Evolutionary conservation across 1,139 yeast species (phyloP), one percentile per base, ranked within the genome.

Genomic region (Pichia sp.): DNA sequence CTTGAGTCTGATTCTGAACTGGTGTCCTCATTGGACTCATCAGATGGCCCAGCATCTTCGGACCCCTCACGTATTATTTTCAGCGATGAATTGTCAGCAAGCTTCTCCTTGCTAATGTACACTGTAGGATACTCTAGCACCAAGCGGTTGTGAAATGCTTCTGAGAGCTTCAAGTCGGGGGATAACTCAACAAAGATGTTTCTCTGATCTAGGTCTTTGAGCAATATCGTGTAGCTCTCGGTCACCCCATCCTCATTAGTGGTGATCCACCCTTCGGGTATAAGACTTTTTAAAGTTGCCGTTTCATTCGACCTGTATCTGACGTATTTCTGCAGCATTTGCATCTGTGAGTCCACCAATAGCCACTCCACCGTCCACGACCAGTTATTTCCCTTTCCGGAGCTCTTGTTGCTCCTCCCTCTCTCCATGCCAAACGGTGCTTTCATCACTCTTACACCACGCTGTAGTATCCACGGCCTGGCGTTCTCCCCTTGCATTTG

Each of bases 281-380:
- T 41, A 6, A 52, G 15, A 6, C 19, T 16, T n/a, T 30, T 26
- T 8, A 51, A 23, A 5, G 16, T 16, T 6, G 45, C 11, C 1
- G 48, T 16, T 34, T 54, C 57, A 10, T 15, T 8, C 3, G 54
- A 41, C 36, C 48, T 55, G 16, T n/a, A 55, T 41, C 45, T 50
- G 11, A 47, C 23, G 32, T 54, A 52, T 16, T 42, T 54, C 10
- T 51, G 26, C 36, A 47, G 29, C 4, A 34, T 19, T 10, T 47
- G 16, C 29, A 34, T n/a, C 1, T 50, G 26, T 7, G 45, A 19
- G 45, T 52, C 54, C 1, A 56, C 31, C n/a, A 41, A 10, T 5
- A 56, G 15, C 87, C 90, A 85, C 66, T 90, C 96, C 0, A 90
- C 69, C 0, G 96, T 85, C 97, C 97, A 90, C 23, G 79, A 79